Conservation (phyloP, 441 rosid species). For the Erysimum cheiri region DNA sequence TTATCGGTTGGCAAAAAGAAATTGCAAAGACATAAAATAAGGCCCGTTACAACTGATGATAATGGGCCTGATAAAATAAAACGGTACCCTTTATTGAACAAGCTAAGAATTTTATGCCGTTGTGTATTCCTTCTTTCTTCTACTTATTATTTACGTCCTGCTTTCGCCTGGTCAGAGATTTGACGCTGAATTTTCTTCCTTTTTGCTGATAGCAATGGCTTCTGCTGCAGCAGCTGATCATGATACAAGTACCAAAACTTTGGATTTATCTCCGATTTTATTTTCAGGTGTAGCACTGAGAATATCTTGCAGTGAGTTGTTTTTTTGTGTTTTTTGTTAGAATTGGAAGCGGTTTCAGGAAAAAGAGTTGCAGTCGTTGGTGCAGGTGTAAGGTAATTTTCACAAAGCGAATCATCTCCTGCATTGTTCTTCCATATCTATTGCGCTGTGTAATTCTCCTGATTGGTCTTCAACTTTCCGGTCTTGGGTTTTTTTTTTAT, state of each 20-base stretch:
- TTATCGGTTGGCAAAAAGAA: neutral
- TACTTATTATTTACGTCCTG: neutral
- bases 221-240: slow-evolving; percentile 25
- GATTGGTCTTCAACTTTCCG: neutral
- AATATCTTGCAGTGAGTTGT: neutral
- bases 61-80: slow-evolving; percentile 31
- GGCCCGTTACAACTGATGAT: slow-evolving; percentile 26
- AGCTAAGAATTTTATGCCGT: slow-evolving; percentile 17
- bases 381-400: slow-evolving; percentile 79
- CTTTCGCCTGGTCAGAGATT: slow-evolving; percentile 29
- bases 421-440: slow-evolving; percentile 7
- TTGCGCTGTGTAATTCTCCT: slow-evolving; percentile 7
- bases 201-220: slow-evolving; percentile 40
- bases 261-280: neutral
- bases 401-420: neutral
- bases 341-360: slow-evolving; percentile 50
- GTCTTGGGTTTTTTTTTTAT: neutral
- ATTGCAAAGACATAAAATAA: neutral
- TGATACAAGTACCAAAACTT: slow-evolving; percentile 12
- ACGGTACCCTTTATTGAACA: neutral
- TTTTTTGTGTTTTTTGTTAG: neutral
- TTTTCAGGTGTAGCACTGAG: neutral
- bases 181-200: slow-evolving; percentile 24
- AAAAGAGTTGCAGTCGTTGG: slow-evolving; percentile 88
- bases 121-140: slow-evolving; percentile 1